Percentiles rank a stretch among this genome's conserved stretches.
These are phyloP conservation scores for Uronychia binucleata DNA, from an alignment of 73 alveolate species.

Conservation along the genomic window DNA sequence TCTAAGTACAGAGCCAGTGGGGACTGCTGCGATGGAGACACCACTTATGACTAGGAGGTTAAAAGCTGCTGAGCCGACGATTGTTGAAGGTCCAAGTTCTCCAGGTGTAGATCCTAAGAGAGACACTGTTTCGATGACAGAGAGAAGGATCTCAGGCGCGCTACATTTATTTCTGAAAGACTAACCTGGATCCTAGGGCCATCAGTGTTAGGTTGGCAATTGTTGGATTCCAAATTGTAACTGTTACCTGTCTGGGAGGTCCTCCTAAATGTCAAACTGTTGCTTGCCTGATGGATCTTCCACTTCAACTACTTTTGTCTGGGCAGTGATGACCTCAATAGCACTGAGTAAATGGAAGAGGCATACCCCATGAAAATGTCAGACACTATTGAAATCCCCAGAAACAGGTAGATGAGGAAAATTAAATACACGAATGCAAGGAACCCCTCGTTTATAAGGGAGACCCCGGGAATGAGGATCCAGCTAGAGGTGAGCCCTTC, in stretches of 20 bases:
- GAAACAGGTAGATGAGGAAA: constrained; percentile 2
- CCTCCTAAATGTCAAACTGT: no score
- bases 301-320: constrained; percentile 25
- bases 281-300: constrained; percentile 17
- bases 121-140: constrained; percentile 51
- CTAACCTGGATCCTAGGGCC: constrained; percentile 69
- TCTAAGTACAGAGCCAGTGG: constrained; percentile 9
- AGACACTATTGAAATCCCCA: constrained; percentile 55
- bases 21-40: constrained; percentile 57
- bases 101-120: constrained; percentile 32
- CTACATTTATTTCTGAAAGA: constrained; percentile 1
- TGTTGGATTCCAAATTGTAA: constrained; percentile 78
- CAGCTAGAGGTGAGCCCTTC: constrained; percentile 12
- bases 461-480: constrained; percentile 14
- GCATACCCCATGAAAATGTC: constrained; percentile 62
- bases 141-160: constrained; percentile 74
- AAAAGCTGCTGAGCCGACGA: constrained; percentile 73
- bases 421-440: neutral
- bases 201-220: constrained; percentile 78
- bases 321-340: constrained; percentile 60
- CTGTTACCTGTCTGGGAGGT: no score
- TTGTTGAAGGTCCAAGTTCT: constrained; percentile 70
- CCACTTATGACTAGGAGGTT: constrained; percentile 58
- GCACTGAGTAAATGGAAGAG: constrained; percentile 21
- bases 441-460: constrained; percentile 2